Base-by-base conservation (phyloP, 805 yeast species). In the Kazachstania taianensis region DNA sequence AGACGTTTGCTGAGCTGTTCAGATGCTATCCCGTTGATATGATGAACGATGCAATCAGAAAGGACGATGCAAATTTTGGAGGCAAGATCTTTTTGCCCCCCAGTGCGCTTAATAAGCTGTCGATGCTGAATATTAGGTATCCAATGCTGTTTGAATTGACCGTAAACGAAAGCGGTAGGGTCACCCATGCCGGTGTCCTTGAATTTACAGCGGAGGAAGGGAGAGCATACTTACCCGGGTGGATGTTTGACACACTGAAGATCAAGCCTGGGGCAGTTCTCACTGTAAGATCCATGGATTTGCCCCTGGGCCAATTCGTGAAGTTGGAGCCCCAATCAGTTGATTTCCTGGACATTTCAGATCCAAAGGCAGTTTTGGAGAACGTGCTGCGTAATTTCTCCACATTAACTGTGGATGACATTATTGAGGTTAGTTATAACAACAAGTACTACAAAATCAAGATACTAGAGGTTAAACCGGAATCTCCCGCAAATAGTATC, bases 131-230 rank as follows among this genome's bases (percentile, higher is more conserved):
- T 53, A 85, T 92, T 40, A 69, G 95, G 47, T 92, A 92, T 52
- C 99, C 99, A 0, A 92, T 92, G 99, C 67, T 92, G 33, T 92
- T 92, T 53, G 81, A 81, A 56, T 62, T 92, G 28, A 65, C 67
- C 23, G 81, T 81, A 37, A 94, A 80, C 47, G 79, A 73, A 25
- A 65, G 72, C 17, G 65, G 67, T 3, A 55, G 66, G 22, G 63
- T 55, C 6, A 84, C 96, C 0, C 95, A 86, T 55, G 81, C 87
- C 32, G 99, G 99, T 53, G 98, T 92, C 20, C 64, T 92, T 41
- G 98, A 92, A 62, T 92, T 92, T 57, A 81, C 83, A 13, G 96
- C 98, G 1, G 97, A 92, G 53, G 98, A 92, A 64, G 99, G 99
- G 13, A 69, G 98, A 38, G 92, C 75, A 2, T 92, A 92, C 55